Evolutionary conservation across 108 stramenopile species (phyloP).

Genomic region (Cyclostephanos invisitatus): DNA sequence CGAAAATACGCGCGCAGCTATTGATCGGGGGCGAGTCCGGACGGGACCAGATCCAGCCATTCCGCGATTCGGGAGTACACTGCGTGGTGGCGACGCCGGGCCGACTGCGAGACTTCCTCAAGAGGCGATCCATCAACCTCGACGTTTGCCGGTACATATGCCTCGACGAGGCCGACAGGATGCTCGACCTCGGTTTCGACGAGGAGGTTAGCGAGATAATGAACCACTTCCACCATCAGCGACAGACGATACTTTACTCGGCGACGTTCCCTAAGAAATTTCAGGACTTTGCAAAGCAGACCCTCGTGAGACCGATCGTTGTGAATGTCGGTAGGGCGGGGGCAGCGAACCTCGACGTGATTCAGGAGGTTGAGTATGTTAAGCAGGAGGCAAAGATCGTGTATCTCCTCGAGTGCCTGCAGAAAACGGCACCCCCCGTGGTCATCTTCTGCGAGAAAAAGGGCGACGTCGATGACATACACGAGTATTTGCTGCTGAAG

Average conservation of each 20-base stretch:
- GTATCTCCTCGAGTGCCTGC: slow-evolving; percentile 94
- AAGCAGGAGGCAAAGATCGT: slow-evolving; percentile 98
- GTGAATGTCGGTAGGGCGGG: slow-evolving; percentile 99
- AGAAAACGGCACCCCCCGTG: slow-evolving; percentile 98
- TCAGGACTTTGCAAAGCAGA: slow-evolving; percentile 97
- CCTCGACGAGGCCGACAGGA: slow-evolving; percentile 98
- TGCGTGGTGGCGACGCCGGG: slow-evolving; percentile 97
- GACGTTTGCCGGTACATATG: slow-evolving; percentile 92
- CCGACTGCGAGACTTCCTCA: slow-evolving; percentile 92
- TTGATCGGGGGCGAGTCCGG: slow-evolving; percentile 96
- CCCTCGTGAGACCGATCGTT: slow-evolving; percentile 92
- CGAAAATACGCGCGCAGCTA: slow-evolving; percentile 76
- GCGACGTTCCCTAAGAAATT: slow-evolving; percentile 99
- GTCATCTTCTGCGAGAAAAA: slow-evolving; percentile 97
- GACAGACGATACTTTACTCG: slow-evolving; percentile 95
- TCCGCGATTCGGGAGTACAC: slow-evolving; percentile 84
- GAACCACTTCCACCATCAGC: slow-evolving; percentile 95
- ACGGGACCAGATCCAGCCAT: slow-evolving; percentile 76
- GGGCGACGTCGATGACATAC: slow-evolving; percentile 98
- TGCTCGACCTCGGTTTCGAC: slow-evolving; percentile 97
- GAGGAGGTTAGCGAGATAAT: slow-evolving; percentile 97
- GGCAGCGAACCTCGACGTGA: slow-evolving; percentile 98
- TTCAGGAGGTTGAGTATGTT: slow-evolving; percentile 99
- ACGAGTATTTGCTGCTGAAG: slow-evolving; percentile 97
- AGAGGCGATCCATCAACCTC: slow-evolving; percentile 83